Conservation (phyloP, 2,329 filamentous ascomycete genomes). For the Acarospora socialis region DNA sequence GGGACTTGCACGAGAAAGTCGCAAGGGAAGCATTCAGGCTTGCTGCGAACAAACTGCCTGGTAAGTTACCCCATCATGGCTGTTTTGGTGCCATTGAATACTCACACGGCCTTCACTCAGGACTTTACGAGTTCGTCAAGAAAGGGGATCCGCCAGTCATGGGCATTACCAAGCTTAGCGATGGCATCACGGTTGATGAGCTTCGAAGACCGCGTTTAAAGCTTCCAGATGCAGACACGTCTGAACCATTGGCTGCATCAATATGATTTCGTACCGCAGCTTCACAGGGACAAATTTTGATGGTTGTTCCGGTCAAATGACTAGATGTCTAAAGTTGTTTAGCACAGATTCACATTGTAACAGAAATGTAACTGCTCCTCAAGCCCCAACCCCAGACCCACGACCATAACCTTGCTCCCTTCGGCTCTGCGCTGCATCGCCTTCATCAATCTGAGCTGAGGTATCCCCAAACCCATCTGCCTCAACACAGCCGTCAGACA, state of each 20-base stretch:
- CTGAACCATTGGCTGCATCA: too few species aligned
- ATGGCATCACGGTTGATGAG: slow-evolving; percentile 68
- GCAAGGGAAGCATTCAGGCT: slow-evolving; percentile 85
- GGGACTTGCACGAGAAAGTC: slow-evolving; percentile 85
- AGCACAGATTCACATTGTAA: too few species aligned
- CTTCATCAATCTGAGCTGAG: slow-evolving; percentile 25
- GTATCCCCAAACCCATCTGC: slow-evolving; percentile 26
- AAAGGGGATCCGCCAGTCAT: slow-evolving; percentile 83
- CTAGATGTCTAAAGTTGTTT: too few species aligned
- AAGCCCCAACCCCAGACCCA: slow-evolving; percentile 42
- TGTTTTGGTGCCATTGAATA: slow-evolving; percentile 4
- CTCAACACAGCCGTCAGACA: slow-evolving; percentile 17
- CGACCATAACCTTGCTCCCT: slow-evolving; percentile 40
- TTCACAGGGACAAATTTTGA: too few species aligned
- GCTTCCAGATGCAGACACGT: slow-evolving; percentile 31
- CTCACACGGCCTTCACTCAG: slow-evolving; percentile 14
- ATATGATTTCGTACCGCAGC: too few species aligned
- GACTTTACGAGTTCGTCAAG: slow-evolving; percentile 75
- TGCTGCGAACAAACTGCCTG: slow-evolving; percentile 88
- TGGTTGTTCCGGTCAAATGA: too few species aligned
- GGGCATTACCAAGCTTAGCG: slow-evolving; percentile 74
- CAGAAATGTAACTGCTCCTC: too few species aligned
- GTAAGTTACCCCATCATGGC: slow-evolving; percentile 34
- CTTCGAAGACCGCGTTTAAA: slow-evolving; percentile 66
- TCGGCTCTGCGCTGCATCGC: slow-evolving; percentile 28